Conservation (phyloP, 257 asterid species). For the Ilex aquifolium region DNA sequence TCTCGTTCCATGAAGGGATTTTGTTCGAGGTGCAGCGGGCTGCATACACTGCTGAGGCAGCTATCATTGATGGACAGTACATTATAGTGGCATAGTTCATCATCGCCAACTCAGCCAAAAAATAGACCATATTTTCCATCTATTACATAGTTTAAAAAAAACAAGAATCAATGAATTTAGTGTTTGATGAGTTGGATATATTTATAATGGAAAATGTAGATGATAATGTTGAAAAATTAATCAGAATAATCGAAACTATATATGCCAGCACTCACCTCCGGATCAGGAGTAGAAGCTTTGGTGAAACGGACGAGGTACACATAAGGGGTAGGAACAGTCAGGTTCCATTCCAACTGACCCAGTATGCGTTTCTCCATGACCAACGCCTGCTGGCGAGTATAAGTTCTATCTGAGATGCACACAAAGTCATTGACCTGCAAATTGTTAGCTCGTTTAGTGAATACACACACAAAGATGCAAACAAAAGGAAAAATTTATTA, state of each 20-base stretch:
- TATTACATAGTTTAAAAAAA: not conserved
- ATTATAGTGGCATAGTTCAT: conserved; percentile 58
- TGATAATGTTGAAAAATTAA: too few species aligned
- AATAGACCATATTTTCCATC: conserved; percentile 66
- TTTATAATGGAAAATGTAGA: too few species aligned
- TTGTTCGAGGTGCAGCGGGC: conserved; percentile 56
- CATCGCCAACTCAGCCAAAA: conserved; percentile 81
- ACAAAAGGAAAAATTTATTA: too few species aligned
- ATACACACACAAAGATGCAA: too few species aligned
- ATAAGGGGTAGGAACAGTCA: conserved; percentile 88
- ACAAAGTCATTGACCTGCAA: conserved; percentile 68
- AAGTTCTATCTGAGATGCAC: conserved; percentile 60
- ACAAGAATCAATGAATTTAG: too few species aligned
- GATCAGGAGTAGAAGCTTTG: conserved; percentile 57
- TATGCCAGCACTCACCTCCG: conserved; percentile 26
- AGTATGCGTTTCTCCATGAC: conserved; percentile 75
- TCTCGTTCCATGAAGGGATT: conserved; percentile 66
- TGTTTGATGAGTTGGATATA: too few species aligned
- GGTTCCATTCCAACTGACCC: conserved; percentile 61
- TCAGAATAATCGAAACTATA: too few species aligned
- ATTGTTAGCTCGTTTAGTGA: not conserved
- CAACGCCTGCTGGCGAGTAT: conserved; percentile 48
- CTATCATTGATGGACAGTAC: conserved; percentile 77
- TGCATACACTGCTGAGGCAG: conserved; percentile 89
- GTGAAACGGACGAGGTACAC: conserved; percentile 79